Percentiles rank a stretch among this genome's conserved stretches.
phyloP scores from a whole-genome alignment of 2,329 filamentous ascomycete genomes.

The Biscogniauxia marginata region DNA sequence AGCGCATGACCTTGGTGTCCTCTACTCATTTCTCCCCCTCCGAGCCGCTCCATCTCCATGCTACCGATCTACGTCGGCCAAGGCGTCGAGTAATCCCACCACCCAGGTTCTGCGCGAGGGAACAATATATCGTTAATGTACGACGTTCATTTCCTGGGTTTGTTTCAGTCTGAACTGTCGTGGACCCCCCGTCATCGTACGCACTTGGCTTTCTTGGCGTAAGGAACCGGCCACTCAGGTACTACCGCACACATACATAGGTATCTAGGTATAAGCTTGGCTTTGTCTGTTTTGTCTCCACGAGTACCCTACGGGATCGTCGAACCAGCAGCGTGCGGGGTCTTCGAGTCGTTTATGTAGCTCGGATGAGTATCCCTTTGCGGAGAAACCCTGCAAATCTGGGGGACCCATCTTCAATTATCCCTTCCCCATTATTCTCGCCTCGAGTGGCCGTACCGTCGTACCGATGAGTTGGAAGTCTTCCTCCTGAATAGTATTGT shows the following conservation, averaged over 20 bases:
- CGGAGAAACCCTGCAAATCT: conserved; percentile 25
- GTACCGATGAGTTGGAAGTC: background rate
- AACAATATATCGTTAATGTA: background rate
- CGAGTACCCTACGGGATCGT: background rate
- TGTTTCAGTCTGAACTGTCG: background rate
- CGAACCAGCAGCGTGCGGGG: conserved; percentile 4
- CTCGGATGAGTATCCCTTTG: conserved; percentile 11
- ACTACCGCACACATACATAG: background rate
- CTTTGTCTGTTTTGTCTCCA: background rate
- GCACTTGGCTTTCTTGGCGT: background rate
- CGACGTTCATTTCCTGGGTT: background rate
- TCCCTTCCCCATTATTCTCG: conserved; percentile 1
- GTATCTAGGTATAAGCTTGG: background rate
- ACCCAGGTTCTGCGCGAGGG: background rate
- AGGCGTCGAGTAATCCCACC: background rate
- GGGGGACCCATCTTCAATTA: conserved; percentile 4
- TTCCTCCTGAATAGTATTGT: background rate
- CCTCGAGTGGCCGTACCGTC: background rate
- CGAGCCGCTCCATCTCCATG: background rate
- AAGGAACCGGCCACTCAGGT: background rate
- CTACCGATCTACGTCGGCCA: background rate
- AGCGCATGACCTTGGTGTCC: background rate
- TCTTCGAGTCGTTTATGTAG: background rate
- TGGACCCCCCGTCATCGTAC: background rate
- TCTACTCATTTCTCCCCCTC: background rate